Evolutionary conservation across 148 eudicot genomes (phyloP).

Genomic region (Amaranthus hypochondriacus): DNA sequence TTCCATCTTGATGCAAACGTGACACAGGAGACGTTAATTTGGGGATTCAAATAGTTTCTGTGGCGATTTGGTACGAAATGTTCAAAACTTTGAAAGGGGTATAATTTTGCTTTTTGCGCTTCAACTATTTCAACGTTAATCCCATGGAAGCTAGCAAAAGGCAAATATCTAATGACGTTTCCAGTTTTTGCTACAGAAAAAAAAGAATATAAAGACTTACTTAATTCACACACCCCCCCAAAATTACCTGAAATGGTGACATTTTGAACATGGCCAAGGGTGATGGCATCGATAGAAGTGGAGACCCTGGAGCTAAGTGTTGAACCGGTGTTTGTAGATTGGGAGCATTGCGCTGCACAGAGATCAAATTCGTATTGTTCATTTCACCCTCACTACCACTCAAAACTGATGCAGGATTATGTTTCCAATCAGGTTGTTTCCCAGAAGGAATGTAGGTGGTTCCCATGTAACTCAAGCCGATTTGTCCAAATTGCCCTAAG

Average conservation of each 20-base stretch:
- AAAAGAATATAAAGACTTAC: too few species aligned
- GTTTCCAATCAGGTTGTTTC: conserved; percentile 97
- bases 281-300: conserved; percentile 65
- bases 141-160: too few species aligned
- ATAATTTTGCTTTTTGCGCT: too few species aligned
- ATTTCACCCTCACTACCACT: conserved; percentile 54
- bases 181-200: too few species aligned
- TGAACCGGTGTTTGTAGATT: conserved; percentile 50
- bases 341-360: conserved; percentile 47
- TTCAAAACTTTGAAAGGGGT: too few species aligned
- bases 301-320: conserved; percentile 79
- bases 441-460: conserved; percentile 85
- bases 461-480: conserved; percentile 96
- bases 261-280: conserved; percentile 86
- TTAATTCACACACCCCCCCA: neutral
- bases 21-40: too few species aligned
- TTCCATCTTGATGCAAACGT: too few species aligned
- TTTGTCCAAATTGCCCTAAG: conserved; percentile 92
- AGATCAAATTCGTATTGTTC: conserved; percentile 48
- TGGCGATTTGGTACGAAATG: too few species aligned
- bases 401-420: conserved; percentile 43
- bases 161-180: too few species aligned
- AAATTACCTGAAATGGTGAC: conserved; percentile 80
- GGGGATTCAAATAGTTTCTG: too few species aligned
- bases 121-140: too few species aligned